Evolutionary conservation across 345 rosid species (phyloP), one percentile per base, ranked within the genome.

Genomic region (Adansonia digitata): DNA sequence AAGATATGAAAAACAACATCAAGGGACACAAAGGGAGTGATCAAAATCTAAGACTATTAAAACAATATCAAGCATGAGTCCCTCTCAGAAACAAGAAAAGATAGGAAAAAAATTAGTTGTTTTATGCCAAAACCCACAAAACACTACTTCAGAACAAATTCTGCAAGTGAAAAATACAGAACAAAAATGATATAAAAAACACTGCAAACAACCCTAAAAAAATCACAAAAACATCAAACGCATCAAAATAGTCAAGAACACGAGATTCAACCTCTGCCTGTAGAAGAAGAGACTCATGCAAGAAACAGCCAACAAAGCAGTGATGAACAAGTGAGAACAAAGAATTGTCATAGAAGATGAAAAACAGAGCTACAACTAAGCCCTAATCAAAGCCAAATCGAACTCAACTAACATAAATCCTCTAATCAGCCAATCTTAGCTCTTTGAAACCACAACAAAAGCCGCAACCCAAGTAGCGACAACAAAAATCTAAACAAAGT

Each of bases 371-470:
- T 84, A 72, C 80, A 82, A 85, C 82, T 73, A 86, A 86, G 88
- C 85, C 87, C 88, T 87, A 91, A 85, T 85, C 86, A 84, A 83
- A 87, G 82, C 81, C 94, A 88, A 82, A 78, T 79, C 88, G 87
- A 81, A 84, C 74, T 78, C 86, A 88, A 90, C 94, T 92, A 94
- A 89, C 99, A 96, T 90, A 93, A 84, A 95, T 86, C 85, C 82
- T 65, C 90, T 74, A 27, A 75, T 43, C 77, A 55, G 45, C 73
- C 81, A 68, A 74, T 59, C 74, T 51, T 39, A 8, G 14, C 66
- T 31, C 57, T 65, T 37, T 75, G 27, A 48, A 46, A 27, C 40
- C 72, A 26, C 56, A 8, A 29, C 57, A 11, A 20, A 56, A 56
- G 4, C 27, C 26, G 7, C 27, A 12, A 56, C 14, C 62, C 12